These are phyloP conservation scores for Tetracentron sinense DNA, from an alignment of 164 flowering plant species.

Conservation along the genomic window DNA sequence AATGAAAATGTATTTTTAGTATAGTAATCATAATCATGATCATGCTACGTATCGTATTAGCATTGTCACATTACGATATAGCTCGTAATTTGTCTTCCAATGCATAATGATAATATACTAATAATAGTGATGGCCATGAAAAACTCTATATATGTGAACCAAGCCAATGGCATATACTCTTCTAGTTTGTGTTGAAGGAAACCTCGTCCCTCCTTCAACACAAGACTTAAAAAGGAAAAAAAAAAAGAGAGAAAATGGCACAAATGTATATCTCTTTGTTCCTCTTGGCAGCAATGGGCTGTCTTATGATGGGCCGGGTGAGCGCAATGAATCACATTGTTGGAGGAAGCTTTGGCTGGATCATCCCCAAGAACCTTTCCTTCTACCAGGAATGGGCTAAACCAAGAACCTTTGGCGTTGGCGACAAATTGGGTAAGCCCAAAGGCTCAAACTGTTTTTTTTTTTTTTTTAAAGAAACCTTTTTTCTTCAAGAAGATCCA, in stretches of 20 bases:
- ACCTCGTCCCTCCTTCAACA: constrained; percentile 7
- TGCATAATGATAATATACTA: neutral
- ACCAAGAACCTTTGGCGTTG: constrained; percentile 40
- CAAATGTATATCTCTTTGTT: constrained; percentile 9
- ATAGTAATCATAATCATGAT: no score
- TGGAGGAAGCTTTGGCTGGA: constrained; percentile 41
- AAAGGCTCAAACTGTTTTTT: neutral
- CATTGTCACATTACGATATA: no score
- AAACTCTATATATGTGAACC: neutral
- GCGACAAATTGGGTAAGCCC: constrained; percentile 35
- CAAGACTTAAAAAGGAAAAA: neutral
- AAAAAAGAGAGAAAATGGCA: constrained; percentile 7
- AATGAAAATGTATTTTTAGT: no score
- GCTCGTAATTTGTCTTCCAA: no score
- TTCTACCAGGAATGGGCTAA: constrained; percentile 43
- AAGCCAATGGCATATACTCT: neutral
- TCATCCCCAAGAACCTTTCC: constrained; percentile 22
- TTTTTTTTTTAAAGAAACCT: no score
- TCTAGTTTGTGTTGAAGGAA: constrained; percentile 10
- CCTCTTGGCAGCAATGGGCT: constrained; percentile 17
- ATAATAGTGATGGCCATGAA: neutral
- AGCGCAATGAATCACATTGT: constrained; percentile 35
- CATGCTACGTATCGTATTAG: no score
- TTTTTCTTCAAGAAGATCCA: neutral
- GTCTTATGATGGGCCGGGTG: constrained; percentile 12